phyloP scores from a whole-genome alignment of 2,329 filamentous ascomycete species.

The Tolypocladium ophioglossoides region DNA sequence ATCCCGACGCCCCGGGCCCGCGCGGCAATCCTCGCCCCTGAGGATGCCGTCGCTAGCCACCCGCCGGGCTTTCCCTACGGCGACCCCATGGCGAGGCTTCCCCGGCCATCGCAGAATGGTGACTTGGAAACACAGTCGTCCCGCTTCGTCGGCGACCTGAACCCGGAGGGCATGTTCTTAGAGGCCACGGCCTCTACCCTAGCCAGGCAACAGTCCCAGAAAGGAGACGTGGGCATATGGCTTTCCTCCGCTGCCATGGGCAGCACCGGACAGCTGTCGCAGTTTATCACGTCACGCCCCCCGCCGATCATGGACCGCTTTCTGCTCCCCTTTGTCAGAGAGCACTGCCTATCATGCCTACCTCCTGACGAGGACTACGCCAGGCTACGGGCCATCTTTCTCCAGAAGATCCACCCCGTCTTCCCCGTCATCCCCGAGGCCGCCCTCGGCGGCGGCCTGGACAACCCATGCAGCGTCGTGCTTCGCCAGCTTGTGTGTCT shows the following conservation, averaged over 20 bases:
- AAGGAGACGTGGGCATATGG: slow-evolving; percentile 47
- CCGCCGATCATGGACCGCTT: slow-evolving; percentile 29
- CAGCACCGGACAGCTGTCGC: slow-evolving; percentile 17
- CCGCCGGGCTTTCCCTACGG: background rate
- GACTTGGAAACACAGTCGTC: slow-evolving; percentile 15
- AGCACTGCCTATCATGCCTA: slow-evolving; percentile 35
- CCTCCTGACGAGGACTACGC: slow-evolving; percentile 36
- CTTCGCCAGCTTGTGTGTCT: slow-evolving; percentile 45
- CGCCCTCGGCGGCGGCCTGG: slow-evolving; percentile 16
- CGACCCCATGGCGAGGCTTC: background rate
- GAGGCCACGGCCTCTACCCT: slow-evolving; percentile 34
- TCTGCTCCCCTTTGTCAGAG: slow-evolving; percentile 30
- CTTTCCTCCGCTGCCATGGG: slow-evolving; percentile 23
- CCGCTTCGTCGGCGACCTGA: slow-evolving; percentile 48
- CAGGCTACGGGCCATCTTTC: slow-evolving; percentile 33
- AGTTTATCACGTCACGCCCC: slow-evolving; percentile 26
- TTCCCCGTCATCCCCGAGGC: slow-evolving; percentile 38
- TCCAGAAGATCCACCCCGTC: slow-evolving; percentile 43
- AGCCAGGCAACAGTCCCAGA: slow-evolving; percentile 26
- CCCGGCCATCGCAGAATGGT: background rate
- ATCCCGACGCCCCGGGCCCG: background rate
- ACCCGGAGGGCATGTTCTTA: slow-evolving; percentile 49
- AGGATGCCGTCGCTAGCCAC: background rate
- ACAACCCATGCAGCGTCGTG: slow-evolving; percentile 29
- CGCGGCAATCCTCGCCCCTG: background rate